Evolutionary conservation across 78 protist species (phyloP).

Genomic region (Polysphondylium violaceum): DNA sequence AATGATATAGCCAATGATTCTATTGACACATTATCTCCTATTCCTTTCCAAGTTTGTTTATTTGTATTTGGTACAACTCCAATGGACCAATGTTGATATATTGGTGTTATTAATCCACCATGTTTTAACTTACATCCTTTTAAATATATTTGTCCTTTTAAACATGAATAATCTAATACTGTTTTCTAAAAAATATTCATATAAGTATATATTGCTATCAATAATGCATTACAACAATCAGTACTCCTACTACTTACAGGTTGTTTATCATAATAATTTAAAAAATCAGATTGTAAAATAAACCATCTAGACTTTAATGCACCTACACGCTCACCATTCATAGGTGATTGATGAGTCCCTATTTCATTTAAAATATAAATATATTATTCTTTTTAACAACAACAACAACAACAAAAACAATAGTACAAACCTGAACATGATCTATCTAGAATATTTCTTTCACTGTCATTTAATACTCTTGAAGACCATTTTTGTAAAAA

Average conservation of each 20-base stretch:
- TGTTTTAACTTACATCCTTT: constrained; percentile 74
- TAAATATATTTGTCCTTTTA: constrained; percentile 75
- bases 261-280: constrained; percentile 59
- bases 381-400: too few relatives aligned
- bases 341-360: constrained; percentile 55
- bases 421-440: too few relatives aligned
- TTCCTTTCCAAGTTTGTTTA: constrained; percentile 28
- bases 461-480: constrained; percentile 34
- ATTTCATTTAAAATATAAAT: too few relatives aligned
- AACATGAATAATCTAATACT: constrained; percentile 52
- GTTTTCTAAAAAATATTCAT: constrained; percentile 23
- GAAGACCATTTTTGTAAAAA: constrained; percentile 69
- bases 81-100: constrained; percentile 77
- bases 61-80: constrained; percentile 59
- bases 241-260: constrained; percentile 37
- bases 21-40: neutral
- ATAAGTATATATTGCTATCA: neutral
- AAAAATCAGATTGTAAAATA: constrained; percentile 61
- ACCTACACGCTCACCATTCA: constrained; percentile 25
- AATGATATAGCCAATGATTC: constrained; percentile 22
- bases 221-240: neutral
- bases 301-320: constrained; percentile 60
- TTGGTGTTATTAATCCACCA: constrained; percentile 75
- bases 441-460: constrained; percentile 27
- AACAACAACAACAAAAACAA: too few relatives aligned